These are phyloP conservation scores for Hypomontagnella submonticulosa DNA, from an alignment of 495 filamentous ascomycete species.

Conservation along the genomic window DNA sequence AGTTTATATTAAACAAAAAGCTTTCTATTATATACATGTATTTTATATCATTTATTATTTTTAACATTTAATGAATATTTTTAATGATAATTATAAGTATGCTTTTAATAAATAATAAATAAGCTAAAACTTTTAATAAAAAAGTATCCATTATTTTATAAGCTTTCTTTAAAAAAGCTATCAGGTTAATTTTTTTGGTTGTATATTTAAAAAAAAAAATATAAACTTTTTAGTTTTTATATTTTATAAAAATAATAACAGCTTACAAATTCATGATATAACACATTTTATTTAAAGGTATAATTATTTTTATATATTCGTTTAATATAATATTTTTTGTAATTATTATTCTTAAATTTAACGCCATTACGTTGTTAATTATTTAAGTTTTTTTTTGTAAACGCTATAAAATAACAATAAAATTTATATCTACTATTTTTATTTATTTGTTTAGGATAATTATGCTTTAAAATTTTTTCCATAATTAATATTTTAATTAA, in stretches of 20 bases:
- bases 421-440: slow-evolving; percentile 1
- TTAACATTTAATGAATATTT: background rate
- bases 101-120: background rate
- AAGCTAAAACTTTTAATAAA: background rate
- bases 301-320: background rate
- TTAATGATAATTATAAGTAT: background rate
- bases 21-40: slow-evolving; percentile 1
- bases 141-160: background rate
- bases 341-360: background rate
- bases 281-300: background rate
- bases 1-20: background rate
- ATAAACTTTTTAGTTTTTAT: background rate
- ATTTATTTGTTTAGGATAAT: slow-evolving; percentile 7
- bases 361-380: background rate
- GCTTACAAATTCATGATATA: background rate
- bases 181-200: background rate
- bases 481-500: slow-evolving; percentile 2
- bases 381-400: background rate
- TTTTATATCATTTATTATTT: background rate
- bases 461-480: background rate
- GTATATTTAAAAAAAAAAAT: slow-evolving; percentile 1
- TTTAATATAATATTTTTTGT: background rate
- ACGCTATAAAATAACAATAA: background rate
- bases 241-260: background rate
- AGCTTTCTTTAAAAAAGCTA: background rate